Conservation (phyloP, 2,329 filamentous ascomycete genomes). For the Fusarium nodosum region DNA sequence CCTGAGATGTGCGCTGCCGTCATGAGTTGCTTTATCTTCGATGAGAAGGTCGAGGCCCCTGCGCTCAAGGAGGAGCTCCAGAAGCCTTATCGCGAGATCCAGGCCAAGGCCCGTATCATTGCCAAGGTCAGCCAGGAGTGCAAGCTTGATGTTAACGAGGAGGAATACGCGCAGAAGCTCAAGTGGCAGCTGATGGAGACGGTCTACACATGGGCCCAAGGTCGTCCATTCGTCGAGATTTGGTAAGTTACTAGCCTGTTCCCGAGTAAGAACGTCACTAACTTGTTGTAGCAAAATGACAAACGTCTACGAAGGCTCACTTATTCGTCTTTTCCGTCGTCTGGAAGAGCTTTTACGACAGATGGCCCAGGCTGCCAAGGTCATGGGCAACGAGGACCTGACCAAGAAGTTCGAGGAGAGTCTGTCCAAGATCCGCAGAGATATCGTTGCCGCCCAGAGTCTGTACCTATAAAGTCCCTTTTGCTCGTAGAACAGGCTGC, state of each 20-base stretch:
- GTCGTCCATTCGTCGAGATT: conserved; percentile 90
- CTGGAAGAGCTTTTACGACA: conserved; percentile 94
- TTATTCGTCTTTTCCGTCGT: conserved; percentile 95
- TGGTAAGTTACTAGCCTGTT: conserved; percentile 76
- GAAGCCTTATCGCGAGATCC: conserved; percentile 88
- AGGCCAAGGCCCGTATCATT: conserved; percentile 86
- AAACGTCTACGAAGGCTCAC: conserved; percentile 94
- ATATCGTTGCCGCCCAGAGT: conserved; percentile 95
- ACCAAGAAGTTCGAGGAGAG: conserved; percentile 92
- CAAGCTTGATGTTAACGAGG: conserved; percentile 93
- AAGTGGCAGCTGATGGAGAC: conserved; percentile 99
- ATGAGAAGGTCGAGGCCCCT: conserved; percentile 89
- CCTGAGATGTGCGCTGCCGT: conserved; percentile 89
- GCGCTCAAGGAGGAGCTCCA: conserved; percentile 85
- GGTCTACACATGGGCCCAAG: conserved; percentile 91
- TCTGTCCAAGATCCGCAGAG: conserved; percentile 86
- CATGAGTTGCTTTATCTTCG: conserved; percentile 95
- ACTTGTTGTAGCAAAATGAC: conserved; percentile 87
- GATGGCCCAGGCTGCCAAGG: conserved; percentile 94
- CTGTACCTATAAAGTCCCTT: conserved; percentile 77
- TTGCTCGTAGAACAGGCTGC: conserved; percentile 6
- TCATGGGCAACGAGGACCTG: conserved; percentile 97
- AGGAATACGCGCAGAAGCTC: conserved; percentile 90
- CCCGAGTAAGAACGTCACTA: conserved; percentile 25
- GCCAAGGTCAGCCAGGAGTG: conserved; percentile 96